Evolutionary conservation across 495 filamentous ascomycete genomes (phyloP), one percentile per base, ranked within the genome.

Genomic region (Jackrogersella minutella): DNA sequence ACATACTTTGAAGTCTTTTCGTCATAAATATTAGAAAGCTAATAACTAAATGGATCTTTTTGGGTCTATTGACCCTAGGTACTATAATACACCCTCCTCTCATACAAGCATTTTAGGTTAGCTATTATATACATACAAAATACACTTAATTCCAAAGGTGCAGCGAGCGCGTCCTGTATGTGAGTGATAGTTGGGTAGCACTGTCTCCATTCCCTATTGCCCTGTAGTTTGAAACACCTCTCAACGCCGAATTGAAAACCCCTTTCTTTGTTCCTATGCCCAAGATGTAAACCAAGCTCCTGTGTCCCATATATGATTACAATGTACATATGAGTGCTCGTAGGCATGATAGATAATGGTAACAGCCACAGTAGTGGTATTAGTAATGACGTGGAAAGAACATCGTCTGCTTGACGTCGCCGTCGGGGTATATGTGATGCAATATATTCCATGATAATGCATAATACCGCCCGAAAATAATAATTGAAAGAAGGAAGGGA

Each of bases 351-450:
- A 56, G 21, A 57, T 57, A 57, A 11, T 68, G 43, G 39, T 68
- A 62, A 62, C 34, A 14, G 44, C 47, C 37, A 41, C 17, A 13
- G 36, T 39, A 33, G 41, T 44, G 43, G 37, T 14, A 11, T 36
- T 58, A 11, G 11, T 49, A 11, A 52, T 19, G 24, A 28, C 21
- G n/a, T 21, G 46, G 31, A 60, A 37, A 22, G 40, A 54, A 47
- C 46, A 7, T 51, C 44, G 57, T 44, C 28, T 28, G 26, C 36
- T 47, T 46, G 47, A 53, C 9, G 59, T 55, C 41, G 65, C 54
- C 58, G 11, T 9, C 14, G 43, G 34, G 47, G 47, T 68, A 64
- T 68, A 68, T 58, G 26, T 40, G 24, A 62, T 62, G 46, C 59
- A 47, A 56, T 55, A 44, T 31, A 33, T 40, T 37, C 7, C 36